Conservation (phyloP, 768 basidiomycete genomes). For the Agaricus sinodeliciosus region DNA sequence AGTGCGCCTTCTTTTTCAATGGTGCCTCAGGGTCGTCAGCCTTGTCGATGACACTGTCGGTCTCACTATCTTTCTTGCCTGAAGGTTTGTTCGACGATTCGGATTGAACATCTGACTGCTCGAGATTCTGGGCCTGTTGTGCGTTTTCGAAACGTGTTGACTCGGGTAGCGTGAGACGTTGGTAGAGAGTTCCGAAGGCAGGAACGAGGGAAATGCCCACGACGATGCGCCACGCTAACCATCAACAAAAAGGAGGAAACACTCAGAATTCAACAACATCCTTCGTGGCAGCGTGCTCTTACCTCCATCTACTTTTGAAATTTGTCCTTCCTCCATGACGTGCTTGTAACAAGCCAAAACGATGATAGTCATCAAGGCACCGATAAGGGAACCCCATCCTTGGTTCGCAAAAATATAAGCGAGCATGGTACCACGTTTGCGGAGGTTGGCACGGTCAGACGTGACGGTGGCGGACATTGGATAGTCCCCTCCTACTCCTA, state of each 20-base stretch:
- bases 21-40: conserved; percentile 17
- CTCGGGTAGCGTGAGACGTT: conserved; percentile 68
- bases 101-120: conserved; percentile 15
- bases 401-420: conserved; percentile 73
- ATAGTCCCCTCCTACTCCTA: conserved; percentile 79
- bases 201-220: conserved; percentile 72
- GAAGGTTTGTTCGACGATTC: conserved; percentile 17
- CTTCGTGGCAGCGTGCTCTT: conserved; percentile 8
- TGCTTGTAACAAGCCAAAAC: conserved; percentile 57
- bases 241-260: not conserved
- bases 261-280: too few relatives aligned
- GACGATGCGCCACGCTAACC: conserved; percentile 63
- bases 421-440: conserved; percentile 64
- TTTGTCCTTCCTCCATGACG: conserved; percentile 54
- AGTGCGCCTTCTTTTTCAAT: conserved; percentile 42
- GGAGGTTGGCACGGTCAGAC: conserved; percentile 57
- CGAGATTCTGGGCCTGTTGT: conserved; percentile 28
- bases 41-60: conserved; percentile 7
- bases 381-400: conserved; percentile 71
- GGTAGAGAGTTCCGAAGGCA: conserved; percentile 68
- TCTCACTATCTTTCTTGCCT: conserved; percentile 11
- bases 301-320: conserved; percentile 67
- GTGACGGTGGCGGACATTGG: conserved; percentile 70
- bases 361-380: conserved; percentile 55
- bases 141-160: conserved; percentile 48